These are phyloP conservation scores for Alternaria triticina DNA, from an alignment of 2,329 filamentous ascomycete species.

Conservation along the genomic window DNA sequence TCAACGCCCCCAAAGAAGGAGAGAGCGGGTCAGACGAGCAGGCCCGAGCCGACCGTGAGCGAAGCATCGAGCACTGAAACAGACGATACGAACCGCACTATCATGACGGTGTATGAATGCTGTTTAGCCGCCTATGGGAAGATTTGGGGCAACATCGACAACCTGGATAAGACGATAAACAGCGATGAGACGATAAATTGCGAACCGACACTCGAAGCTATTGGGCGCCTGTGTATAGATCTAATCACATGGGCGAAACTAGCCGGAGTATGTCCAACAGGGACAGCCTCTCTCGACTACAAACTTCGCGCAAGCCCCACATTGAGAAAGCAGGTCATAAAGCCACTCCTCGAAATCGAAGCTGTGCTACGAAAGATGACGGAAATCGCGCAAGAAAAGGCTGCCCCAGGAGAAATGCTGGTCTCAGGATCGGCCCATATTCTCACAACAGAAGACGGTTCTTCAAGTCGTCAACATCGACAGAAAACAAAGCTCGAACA, in stretches of 20 bases:
- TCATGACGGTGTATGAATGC: not conserved
- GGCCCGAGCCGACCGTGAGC: not conserved
- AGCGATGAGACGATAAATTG: not conserved
- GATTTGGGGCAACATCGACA: not conserved
- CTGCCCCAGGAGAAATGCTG: not conserved
- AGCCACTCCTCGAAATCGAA: not conserved
- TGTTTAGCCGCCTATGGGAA: not conserved
- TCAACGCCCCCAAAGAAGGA: not conserved
- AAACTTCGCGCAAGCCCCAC: not conserved
- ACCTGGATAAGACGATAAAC: not conserved
- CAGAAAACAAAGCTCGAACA: not conserved
- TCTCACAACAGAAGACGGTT: not conserved
- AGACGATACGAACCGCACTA: too few relatives aligned
- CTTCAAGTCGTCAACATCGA: not conserved
- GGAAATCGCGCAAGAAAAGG: not conserved
- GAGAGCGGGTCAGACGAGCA: not conserved
- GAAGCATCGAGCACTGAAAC: too few relatives aligned
- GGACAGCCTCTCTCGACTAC: not conserved
- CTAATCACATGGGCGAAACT: not conserved
- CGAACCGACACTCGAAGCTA: not conserved
- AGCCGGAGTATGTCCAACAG: not conserved
- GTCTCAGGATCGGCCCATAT: not conserved
- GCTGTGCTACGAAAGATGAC: not conserved
- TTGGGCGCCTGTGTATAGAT: not conserved
- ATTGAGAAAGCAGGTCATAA: not conserved